Base-by-base conservation (phyloP, 371 early-diverging fungal genomes). In the Rhizopus arrhizus region DNA sequence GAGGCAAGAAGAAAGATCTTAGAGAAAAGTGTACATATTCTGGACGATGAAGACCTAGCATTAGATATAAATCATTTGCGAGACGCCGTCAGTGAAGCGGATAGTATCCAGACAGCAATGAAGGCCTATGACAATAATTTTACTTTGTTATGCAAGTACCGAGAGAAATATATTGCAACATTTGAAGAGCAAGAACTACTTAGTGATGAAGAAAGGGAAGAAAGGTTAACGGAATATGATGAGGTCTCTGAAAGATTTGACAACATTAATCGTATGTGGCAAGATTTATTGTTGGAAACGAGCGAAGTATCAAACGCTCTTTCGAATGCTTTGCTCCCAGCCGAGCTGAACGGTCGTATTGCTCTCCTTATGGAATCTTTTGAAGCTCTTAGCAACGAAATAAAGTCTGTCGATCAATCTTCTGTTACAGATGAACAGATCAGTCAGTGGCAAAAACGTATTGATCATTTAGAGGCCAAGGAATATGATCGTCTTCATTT, bases 371-470 rank as follows among this genome's bases (percentile, higher is more conserved):
- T 73, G 42, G 52, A 45, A 0, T 45, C 61, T 1, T 71, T 70
- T 32, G 53, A 59, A 22, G 22, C 29, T 3, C 54, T 78, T 2
- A 57, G 65, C 32, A 5, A 6, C 5, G 59, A 73, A 6, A 70
- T 78, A 36, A 33, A 52, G 0, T n/a, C 65, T 5, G 61, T 50
- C 0, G 72, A 73, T 15, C 52, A 49, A 33, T 34, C 60, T 2
- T 31, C 38, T 41, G 63, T 77, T 0, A 66, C 62, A 0, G 78
- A 78, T 36, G 65, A 69, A 0, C 61, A 66, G 12, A 66, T 78
- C n/a, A 61, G 64, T 8, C 52, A 62, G 22, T 78, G 78, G 78
- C 78, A 78, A 58, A 70, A 69, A 16, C 61, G 59, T 10, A 66
- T 75, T 29, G 78, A 78, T 52, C 22, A 52, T 46, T 46, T 78